A percentile compares a stretch with the other conserved stretches of the same genome.
Conservation (phyloP, 345 rosid species). For the Lagerstroemia speciosa region DNA sequence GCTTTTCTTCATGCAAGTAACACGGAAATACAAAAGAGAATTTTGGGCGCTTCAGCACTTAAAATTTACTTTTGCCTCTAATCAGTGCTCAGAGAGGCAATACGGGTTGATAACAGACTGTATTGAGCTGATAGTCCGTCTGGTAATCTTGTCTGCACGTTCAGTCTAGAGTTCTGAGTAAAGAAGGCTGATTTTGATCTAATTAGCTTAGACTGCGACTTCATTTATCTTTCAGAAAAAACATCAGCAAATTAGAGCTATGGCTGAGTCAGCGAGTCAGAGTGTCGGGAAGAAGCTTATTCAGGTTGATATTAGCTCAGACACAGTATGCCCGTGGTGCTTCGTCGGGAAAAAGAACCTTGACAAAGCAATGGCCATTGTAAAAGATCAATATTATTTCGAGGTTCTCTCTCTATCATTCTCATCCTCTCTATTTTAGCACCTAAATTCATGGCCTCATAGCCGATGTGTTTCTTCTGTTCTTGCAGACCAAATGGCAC, state of each 20-base stretch:
- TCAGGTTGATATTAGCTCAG: conserved; percentile 64
- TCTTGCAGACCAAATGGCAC: conserved; percentile 71
- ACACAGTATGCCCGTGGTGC: conserved; percentile 87
- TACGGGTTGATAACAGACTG: neutral
- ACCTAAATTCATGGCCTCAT: neutral
- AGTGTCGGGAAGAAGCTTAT: conserved; percentile 43
- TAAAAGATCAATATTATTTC: conserved; percentile 56
- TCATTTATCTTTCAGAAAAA: conserved; percentile 13
- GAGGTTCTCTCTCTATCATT: conserved; percentile 34
- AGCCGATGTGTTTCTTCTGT: neutral
- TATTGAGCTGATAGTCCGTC: neutral
- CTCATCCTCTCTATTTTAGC: neutral
- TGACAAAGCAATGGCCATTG: conserved; percentile 64
- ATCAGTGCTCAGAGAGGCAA: neutral
- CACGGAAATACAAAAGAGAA: neutral
- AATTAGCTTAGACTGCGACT: neutral
- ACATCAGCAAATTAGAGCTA: conserved; percentile 15
- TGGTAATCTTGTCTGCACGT: neutral
- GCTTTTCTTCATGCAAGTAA: neutral
- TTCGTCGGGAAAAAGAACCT: conserved; percentile 71
- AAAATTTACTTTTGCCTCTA: neutral
- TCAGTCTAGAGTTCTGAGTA: neutral
- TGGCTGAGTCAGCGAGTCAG: conserved; percentile 44
- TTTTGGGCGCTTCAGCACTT: neutral
- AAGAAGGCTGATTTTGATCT: neutral